These are phyloP conservation scores for Aegilops bicornis DNA, from an alignment of 176 grass and related monocot species.

Conservation along the genomic window DNA sequence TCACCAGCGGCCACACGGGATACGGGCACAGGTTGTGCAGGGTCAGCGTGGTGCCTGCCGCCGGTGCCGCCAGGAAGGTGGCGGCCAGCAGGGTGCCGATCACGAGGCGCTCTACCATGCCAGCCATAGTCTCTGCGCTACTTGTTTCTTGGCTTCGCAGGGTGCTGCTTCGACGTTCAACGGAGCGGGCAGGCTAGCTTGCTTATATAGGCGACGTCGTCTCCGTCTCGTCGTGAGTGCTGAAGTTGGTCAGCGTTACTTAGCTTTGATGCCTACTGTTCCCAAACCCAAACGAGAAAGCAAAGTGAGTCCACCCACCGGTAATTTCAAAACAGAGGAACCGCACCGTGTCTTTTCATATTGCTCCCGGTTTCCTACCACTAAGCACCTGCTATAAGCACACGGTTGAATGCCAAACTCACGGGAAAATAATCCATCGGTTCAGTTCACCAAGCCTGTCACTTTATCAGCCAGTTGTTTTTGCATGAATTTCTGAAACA, in stretches of 20 bases:
- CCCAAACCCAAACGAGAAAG: not conserved
- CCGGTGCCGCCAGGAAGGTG: not conserved
- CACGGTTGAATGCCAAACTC: not conserved
- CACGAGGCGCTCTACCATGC: not conserved
- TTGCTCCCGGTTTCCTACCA: not conserved
- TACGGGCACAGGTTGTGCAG: constrained; percentile 28
- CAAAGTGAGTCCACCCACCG: not conserved
- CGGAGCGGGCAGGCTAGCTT: not conserved
- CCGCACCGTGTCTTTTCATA: not conserved
- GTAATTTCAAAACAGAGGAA: not conserved
- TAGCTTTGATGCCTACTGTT: not conserved
- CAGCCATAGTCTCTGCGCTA: not conserved
- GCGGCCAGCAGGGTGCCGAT: not conserved
- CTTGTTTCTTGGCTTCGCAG: not conserved
- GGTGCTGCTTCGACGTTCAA: not conserved
- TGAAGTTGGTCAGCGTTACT: not conserved
- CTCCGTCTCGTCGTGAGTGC: not conserved
- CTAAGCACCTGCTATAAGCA: not conserved
- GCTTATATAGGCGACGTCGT: not conserved
- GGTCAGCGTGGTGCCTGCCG: not conserved
- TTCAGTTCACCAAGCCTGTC: not conserved
- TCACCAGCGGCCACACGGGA: constrained; percentile 18
- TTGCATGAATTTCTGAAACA: not conserved
- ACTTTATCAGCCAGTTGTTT: not conserved
- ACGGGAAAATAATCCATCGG: too few relatives aligned